Percentiles rank a stretch among this genome's conserved stretches.
phyloP scores from a whole-genome alignment of 1,139 yeast species.

The Hyphopichia burtonii region DNA sequence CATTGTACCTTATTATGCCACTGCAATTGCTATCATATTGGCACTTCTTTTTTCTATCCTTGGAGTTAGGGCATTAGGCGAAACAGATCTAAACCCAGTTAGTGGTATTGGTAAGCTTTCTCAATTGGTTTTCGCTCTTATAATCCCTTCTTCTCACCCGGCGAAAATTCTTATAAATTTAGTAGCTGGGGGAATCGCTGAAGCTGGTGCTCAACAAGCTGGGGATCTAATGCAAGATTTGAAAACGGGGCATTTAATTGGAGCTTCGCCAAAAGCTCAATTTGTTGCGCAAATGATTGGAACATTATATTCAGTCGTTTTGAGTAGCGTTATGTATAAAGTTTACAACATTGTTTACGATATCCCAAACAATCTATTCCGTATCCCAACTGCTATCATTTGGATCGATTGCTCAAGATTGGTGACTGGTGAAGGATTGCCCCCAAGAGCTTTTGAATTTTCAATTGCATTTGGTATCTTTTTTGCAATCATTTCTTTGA shows the following conservation, averaged over 20 bases:
- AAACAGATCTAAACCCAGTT: conserved; percentile 94
- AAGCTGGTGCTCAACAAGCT: conserved; percentile 99
- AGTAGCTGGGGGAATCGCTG: conserved; percentile 95
- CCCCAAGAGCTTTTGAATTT: conserved; percentile 69
- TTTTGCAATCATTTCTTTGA: conserved; percentile 67
- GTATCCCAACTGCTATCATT: conserved; percentile 92
- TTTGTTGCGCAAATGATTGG: conserved; percentile 89
- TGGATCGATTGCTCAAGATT: conserved; percentile 96
- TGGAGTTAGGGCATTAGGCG: conserved; percentile 93
- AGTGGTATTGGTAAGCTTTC: conserved; percentile 95
- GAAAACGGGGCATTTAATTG: conserved; percentile 88
- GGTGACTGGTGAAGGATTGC: conserved; percentile 89
- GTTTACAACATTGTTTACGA: conserved; percentile 78
- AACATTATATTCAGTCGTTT: conserved; percentile 73
- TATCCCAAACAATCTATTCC: conserved; percentile 76
- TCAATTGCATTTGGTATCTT: conserved; percentile 64
- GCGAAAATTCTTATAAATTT: conserved; percentile 81
- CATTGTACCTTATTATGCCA: conserved; percentile 69
- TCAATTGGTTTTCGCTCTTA: conserved; percentile 79
- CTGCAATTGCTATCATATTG: conserved; percentile 63
- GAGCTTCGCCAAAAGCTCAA: conserved; percentile 92
- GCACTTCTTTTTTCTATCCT: conserved; percentile 79
- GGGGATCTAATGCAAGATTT: conserved; percentile 97
- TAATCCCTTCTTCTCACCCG: conserved; percentile 75
- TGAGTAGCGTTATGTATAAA: conserved; percentile 79